phyloP scores from a whole-genome alignment of 73 alveolate species.

The Paramecium sexaurelia region DNA sequence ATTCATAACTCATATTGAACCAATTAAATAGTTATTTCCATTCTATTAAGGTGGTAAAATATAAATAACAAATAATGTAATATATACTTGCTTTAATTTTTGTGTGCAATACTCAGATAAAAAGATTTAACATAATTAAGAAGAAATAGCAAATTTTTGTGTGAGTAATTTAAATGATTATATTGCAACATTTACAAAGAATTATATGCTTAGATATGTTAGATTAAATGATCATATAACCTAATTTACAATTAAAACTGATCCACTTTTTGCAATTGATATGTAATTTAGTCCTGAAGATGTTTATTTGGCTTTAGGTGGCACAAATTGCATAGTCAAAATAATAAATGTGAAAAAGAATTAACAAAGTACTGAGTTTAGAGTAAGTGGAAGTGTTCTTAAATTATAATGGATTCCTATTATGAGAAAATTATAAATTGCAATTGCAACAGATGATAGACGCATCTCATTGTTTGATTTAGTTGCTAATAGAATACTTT shows the following conservation, averaged over 20 bases:
- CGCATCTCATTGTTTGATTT: constrained; percentile 33
- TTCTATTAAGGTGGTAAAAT: constrained; percentile 50
- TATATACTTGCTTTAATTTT: constrained; percentile 10
- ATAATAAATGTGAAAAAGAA: constrained; percentile 22
- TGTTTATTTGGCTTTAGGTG: neutral
- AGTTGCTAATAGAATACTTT: constrained; percentile 29
- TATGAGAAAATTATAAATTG: constrained; percentile 40
- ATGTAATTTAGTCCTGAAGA: constrained; percentile 48
- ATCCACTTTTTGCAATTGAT: constrained; percentile 51
- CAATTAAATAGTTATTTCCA: constrained; percentile 5
- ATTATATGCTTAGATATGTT: constrained; percentile 60
- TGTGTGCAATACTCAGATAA: neutral
- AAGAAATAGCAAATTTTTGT: constrained; percentile 60
- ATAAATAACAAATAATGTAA: neutral
- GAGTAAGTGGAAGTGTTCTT: constrained; percentile 43
- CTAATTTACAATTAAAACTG: constrained; percentile 45
- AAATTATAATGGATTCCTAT: constrained; percentile 49
- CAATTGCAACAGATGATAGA: constrained; percentile 49
- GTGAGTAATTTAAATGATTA: constrained; percentile 46
- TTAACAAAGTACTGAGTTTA: neutral
- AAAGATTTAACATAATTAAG: constrained; percentile 33
- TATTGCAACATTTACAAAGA: constrained; percentile 69
- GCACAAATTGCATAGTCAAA: constrained; percentile 29
- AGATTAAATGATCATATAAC: neutral
- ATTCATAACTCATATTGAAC: constrained; percentile 27